A percentile compares a stretch with the other conserved stretches of the same genome.
Conservation (phyloP, 2,329 filamentous ascomycete species). For the Trichophyton schoenleinii region DNA sequence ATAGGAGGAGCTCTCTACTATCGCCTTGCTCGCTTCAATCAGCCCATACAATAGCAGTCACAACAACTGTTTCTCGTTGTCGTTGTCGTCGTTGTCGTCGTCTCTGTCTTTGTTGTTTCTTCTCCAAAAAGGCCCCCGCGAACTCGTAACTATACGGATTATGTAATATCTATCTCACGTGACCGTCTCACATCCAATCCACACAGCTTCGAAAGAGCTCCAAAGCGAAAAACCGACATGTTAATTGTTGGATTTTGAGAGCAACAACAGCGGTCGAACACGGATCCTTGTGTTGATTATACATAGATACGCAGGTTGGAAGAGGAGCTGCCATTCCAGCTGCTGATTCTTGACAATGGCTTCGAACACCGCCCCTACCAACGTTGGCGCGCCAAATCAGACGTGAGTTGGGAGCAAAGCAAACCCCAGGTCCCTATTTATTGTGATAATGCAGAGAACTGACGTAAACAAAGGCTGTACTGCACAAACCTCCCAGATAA, state of each 20-base stretch:
- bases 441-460: not conserved
- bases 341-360: constrained; percentile 20
- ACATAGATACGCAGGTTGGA: not conserved
- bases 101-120: not conserved
- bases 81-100: too few relatives aligned
- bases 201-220: not conserved
- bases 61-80: not conserved
- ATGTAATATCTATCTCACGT: not conserved
- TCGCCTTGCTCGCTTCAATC: constrained; percentile 33
- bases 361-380: constrained; percentile 19
- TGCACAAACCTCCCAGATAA: constrained; percentile 81
- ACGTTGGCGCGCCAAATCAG: constrained; percentile 57
- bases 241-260: not conserved
- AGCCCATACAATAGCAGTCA: not conserved
- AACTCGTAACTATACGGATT: not conserved
- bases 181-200: not conserved
- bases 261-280: not conserved
- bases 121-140: not conserved
- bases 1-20: constrained; percentile 99
- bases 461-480: constrained; percentile 53
- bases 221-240: not conserved
- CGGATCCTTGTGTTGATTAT: not conserved
- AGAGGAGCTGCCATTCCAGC: not conserved
- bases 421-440: constrained; percentile 6
- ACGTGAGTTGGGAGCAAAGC: constrained; percentile 43